These are phyloP conservation scores for Fusarium pseudonygamai DNA, from an alignment of 2,329 filamentous ascomycete species.

Conservation along the genomic window DNA sequence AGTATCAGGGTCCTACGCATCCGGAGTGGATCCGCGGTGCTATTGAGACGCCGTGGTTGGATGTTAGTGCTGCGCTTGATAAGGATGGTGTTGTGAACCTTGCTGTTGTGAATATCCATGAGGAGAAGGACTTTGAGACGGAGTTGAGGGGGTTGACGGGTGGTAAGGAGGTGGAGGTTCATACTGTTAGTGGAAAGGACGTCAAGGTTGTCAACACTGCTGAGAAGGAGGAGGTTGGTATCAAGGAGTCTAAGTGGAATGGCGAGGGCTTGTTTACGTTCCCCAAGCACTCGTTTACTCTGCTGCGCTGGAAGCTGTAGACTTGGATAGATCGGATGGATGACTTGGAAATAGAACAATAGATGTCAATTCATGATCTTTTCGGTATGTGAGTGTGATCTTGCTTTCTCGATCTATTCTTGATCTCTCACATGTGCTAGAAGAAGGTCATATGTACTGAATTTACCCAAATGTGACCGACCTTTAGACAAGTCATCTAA, in stretches of 20 bases:
- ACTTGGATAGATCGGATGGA: background rate
- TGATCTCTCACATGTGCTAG: background rate
- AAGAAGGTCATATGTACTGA: background rate
- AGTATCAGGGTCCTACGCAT: conserved; percentile 73
- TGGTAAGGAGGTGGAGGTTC: conserved; percentile 65
- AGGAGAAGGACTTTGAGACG: conserved; percentile 67
- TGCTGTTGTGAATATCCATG: conserved; percentile 77
- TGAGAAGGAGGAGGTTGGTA: conserved; percentile 67
- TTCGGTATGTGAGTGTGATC: background rate
- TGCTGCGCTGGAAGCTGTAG: conserved; percentile 68
- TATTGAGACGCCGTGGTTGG: conserved; percentile 75
- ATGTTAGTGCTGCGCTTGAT: conserved; percentile 70
- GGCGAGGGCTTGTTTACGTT: conserved; percentile 71
- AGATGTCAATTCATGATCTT: background rate
- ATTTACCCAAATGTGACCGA: background rate
- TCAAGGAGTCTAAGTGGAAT: conserved; percentile 63
- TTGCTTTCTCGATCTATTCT: background rate
- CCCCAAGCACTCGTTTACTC: conserved; percentile 74
- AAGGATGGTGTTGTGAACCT: conserved; percentile 69
- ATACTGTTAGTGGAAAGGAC: conserved; percentile 59
- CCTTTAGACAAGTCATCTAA: background rate
- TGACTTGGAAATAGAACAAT: background rate
- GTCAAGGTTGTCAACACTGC: conserved; percentile 70
- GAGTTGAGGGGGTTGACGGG: conserved; percentile 61
- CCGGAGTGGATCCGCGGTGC: conserved; percentile 72